Evolutionary conservation across 768 basidiomycete species (phyloP).

Genomic region (Phlebiopsis gigantea): DNA sequence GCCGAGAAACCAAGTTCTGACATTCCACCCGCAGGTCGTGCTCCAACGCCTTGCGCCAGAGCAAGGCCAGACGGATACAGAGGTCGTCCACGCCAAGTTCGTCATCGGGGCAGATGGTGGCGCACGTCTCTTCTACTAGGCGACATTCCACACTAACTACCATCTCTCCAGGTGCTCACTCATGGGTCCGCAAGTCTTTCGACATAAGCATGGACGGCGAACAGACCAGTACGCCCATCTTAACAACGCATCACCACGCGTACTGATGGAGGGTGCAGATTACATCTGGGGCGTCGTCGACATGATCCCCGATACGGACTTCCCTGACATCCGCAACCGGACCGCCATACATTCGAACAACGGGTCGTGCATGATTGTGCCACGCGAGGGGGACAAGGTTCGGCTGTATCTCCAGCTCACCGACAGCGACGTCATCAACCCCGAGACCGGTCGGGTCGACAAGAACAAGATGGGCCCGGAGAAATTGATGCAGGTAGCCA

Average conservation of each 20-base stretch:
- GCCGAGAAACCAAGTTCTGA: neutral
- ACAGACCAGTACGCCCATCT: constrained; percentile 36
- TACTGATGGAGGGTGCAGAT: constrained; percentile 30
- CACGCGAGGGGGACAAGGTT: constrained; percentile 42
- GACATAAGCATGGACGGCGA: constrained; percentile 74
- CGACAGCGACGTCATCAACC: constrained; percentile 31
- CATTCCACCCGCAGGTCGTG: constrained; percentile 35
- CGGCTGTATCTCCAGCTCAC: constrained; percentile 50
- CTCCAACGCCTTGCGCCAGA: constrained; percentile 37
- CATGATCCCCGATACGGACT: constrained; percentile 42
- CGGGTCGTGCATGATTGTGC: constrained; percentile 47
- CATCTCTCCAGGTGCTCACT: constrained; percentile 57
- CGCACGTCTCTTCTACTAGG: constrained; percentile 6
- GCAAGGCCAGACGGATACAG: constrained; percentile 31
- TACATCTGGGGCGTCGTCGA: constrained; percentile 83
- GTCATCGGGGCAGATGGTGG: constrained; percentile 71
- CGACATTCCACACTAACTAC: neutral
- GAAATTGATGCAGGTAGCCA: constrained; percentile 37
- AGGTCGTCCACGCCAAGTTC: constrained; percentile 62
- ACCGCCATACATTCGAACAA: constrained; percentile 45
- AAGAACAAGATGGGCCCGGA: constrained; percentile 33
- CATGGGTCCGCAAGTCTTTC: constrained; percentile 71
- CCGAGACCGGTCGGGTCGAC: constrained; percentile 36
- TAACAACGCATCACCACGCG: neutral
- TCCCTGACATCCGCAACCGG: constrained; percentile 48